Base-by-base conservation (phyloP, 2,329 filamentous ascomycete species). In the Didymella sp. region DNA sequence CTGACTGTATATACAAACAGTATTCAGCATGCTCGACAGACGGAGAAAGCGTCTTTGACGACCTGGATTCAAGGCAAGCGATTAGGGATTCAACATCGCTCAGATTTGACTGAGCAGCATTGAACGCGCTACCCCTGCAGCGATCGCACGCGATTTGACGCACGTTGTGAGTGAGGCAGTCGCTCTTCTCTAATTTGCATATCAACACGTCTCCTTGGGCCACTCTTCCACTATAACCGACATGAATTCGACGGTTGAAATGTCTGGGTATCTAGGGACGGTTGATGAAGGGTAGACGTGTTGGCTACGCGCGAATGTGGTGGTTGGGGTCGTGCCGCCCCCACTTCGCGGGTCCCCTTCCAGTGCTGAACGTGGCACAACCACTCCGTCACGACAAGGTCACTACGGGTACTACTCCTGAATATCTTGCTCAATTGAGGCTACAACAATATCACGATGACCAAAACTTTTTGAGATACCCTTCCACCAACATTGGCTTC, bases 81-180 rank as follows among this genome's bases (percentile, higher is more conserved):
- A 37, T 37, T 17, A 8, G 7, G 5, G 3, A 30, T 4, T 27
- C 21, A 11, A 30, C 24, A 15, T 24, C 13, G 33, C 12, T 30
- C 22, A 25, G 13, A 27, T 13, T 15, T 21, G 6, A 33, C 21
- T 22, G 9, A 28, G 12, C 11, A 42, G 15, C 21, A 25, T 22
- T 21, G 21, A 8, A 13, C 27, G 21, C 21, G 28, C 22, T 2
- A 42, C 28, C 43, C 48, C 22, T 42, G 37, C 17, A 24, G 42
- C 54, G 54, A 57, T 57, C 54, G 47, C 28, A 37, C 48, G 28
- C 31, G 31, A 21, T 31, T 42, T 57, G 54, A 57, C 30, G 43
- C 54, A 52, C 38, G n/a, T 7, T 31, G 37, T 52, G 54, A 48
- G 41, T 7, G 43, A 52, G 25, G 28, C 7, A 19, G 13, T 22